Evolutionary conservation across 2,329 filamentous ascomycete species (phyloP), one percentile per base, ranked within the genome.

Genomic region (Sporothrix pseudoabietina): DNA sequence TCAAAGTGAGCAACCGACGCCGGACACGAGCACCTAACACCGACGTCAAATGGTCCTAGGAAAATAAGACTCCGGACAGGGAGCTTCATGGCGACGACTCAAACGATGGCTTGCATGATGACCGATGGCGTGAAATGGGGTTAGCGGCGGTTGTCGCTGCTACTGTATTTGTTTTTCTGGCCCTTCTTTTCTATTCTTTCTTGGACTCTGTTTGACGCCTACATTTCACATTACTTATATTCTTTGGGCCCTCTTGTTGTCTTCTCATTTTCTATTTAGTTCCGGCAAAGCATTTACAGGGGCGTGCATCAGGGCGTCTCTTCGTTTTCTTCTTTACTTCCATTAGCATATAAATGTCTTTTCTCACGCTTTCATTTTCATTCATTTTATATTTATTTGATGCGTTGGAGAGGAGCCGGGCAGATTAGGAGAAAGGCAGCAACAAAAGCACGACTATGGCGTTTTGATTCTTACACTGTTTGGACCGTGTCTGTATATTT

Each of bases 41-140:
- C 9, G 76, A 77, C 54, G 71, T 75, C 55, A 75, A 76, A 74
- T 77, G 76, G 76, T 72, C 74, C 8, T 76, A 76, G 75, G 74
- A 69, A 16, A 32, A 55, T 9, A 55, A 3, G 1, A 9, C 3
- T 9, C 32, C 30, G 7, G 63, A 32, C 22, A n/a, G 10, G 9
- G 63, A n/a, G 63, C 22, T 19, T 4, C 6, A 35, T 35, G 35
- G 6, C 26, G 26, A 14, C 0, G 26, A 59, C 19, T 7, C 14
- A 8, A 22, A 10, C 26, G 26, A n/a, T 8, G 14, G 14, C 9
- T 14, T 35, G 16, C 7, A 3, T 52, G 44, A 35, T n/a, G 32
- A 26, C 19, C 54, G 49, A 69, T 26, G 9, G 7, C 3, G 12
- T 22, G 2, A 19, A 16, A 14, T 7, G 2, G 6, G 9, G 16